Evolutionary conservation across 179 eudicot genomes (phyloP).

Genomic region (Spinacia oleracea): DNA sequence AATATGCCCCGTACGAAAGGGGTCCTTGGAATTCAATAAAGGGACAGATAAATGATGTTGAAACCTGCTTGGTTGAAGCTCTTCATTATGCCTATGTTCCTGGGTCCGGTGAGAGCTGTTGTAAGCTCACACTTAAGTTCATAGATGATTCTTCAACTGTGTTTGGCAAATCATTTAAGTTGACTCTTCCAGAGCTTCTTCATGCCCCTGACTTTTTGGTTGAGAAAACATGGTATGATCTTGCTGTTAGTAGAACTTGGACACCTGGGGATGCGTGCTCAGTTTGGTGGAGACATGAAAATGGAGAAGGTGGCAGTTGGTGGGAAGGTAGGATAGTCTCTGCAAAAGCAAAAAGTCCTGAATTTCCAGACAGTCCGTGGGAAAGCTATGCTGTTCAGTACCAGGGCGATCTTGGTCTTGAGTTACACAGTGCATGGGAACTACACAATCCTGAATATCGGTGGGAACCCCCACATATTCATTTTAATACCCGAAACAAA

Average conservation of each 20-base stretch:
- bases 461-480: slow-evolving; percentile 72
- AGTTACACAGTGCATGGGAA: slow-evolving; percentile 92
- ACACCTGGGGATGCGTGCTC: slow-evolving; percentile 61
- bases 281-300: slow-evolving; percentile 91
- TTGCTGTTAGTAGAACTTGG: slow-evolving; percentile 68
- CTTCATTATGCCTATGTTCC: slow-evolving; percentile 61
- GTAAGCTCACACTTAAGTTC: slow-evolving; percentile 73
- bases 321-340: slow-evolving; percentile 77
- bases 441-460: slow-evolving; percentile 58
- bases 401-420: slow-evolving; percentile 55
- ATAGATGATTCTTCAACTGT: slow-evolving; percentile 55
- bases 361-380: slow-evolving; percentile 98
- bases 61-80: slow-evolving; percentile 58
- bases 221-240: slow-evolving; percentile 75
- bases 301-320: slow-evolving; percentile 79
- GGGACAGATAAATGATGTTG: slow-evolving; percentile 68
- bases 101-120: slow-evolving; percentile 95
- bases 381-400: slow-evolving; percentile 75
- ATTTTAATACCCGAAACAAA: slow-evolving; percentile 49
- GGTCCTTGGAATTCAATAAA: slow-evolving; percentile 71
- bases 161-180: slow-evolving; percentile 52
- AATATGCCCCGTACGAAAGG: slow-evolving; percentile 34
- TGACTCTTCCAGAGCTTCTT: slow-evolving; percentile 81
- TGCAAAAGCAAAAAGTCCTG: slow-evolving; percentile 59
- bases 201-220: slow-evolving; percentile 78